Percentiles rank a stretch among this genome's conserved stretches.
Conservation (phyloP, 2,329 filamentous ascomycete genomes). For the Penicillium sp. region DNA sequence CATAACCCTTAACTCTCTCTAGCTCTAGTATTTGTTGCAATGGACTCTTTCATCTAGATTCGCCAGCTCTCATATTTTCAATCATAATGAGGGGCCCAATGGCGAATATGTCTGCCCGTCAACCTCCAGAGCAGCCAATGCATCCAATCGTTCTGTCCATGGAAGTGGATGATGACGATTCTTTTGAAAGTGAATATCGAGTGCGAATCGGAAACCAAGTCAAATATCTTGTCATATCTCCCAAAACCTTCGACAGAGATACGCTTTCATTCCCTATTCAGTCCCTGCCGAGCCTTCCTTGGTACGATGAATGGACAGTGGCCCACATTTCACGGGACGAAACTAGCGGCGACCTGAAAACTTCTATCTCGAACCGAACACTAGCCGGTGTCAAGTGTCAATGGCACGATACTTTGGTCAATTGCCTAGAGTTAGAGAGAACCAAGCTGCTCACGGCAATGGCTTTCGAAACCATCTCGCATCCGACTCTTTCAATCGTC, state of each 20-base stretch:
- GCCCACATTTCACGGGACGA: slow-evolving; percentile 5
- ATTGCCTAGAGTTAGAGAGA: slow-evolving; percentile 26
- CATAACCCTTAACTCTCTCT: too few species aligned
- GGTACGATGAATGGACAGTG: slow-evolving; percentile 4
- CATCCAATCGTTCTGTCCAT: slow-evolving; percentile 4
- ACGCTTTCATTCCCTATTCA: slow-evolving; percentile 7
- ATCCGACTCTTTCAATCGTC: slow-evolving; percentile 14
- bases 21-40: too few species aligned
- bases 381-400: slow-evolving; percentile 21
- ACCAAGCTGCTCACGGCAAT: slow-evolving; percentile 23
- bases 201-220: slow-evolving; percentile 5
- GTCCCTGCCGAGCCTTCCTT: slow-evolving; percentile 6
- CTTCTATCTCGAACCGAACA: slow-evolving; percentile 19
- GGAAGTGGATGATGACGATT: slow-evolving; percentile 5
- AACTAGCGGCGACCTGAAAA: slow-evolving; percentile 24
- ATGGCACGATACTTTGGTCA: slow-evolving; percentile 24
- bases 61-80: too few species aligned
- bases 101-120: slow-evolving; percentile 2
- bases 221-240: slow-evolving; percentile 5
- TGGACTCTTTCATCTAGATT: too few species aligned
- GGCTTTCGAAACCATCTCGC: slow-evolving; percentile 22
- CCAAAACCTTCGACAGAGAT: slow-evolving; percentile 7
- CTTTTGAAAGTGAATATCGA: slow-evolving; percentile 7
- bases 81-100: not conserved
- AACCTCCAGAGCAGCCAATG: slow-evolving; percentile 1